Conservation (phyloP, 805 yeast genomes). For the Starmerella sirachaensis region DNA sequence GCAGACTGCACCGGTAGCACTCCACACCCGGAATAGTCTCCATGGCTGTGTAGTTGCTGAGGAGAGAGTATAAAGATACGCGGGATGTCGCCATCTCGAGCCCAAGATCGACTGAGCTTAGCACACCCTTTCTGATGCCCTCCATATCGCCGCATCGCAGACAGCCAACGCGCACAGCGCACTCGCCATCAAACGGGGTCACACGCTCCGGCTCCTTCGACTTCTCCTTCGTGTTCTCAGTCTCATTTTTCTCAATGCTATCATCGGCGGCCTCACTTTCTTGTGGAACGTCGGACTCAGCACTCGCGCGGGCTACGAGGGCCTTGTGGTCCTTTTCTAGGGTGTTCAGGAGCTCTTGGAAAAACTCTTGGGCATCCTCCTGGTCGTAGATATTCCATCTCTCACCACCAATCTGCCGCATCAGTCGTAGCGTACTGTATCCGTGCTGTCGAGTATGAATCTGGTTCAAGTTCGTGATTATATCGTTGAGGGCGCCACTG, state of each 20-base stretch:
- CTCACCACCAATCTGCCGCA: slow-evolving; percentile 19
- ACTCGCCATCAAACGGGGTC: slow-evolving; percentile 86
- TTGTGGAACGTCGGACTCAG: neutral
- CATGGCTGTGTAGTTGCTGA: slow-evolving; percentile 35
- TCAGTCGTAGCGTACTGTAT: slow-evolving; percentile 23
- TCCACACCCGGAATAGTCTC: slow-evolving; percentile 89
- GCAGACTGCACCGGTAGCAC: slow-evolving; percentile 82
- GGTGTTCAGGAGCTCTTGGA: slow-evolving; percentile 41
- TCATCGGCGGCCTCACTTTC: neutral
- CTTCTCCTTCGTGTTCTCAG: neutral
- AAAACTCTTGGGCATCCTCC: slow-evolving; percentile 94
- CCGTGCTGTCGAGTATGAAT: slow-evolving; percentile 24
- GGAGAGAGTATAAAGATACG: slow-evolving; percentile 21
- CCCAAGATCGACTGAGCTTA: slow-evolving; percentile 32
- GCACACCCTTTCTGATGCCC: slow-evolving; percentile 72
- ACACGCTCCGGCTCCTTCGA: slow-evolving; percentile 24
- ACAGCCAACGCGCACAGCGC: slow-evolving; percentile 85
- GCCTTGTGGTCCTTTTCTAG: slow-evolving; percentile 27
- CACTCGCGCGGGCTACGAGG: too few relatives aligned
- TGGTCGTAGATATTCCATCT: slow-evolving; percentile 77
- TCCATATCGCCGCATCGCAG: slow-evolving; percentile 86
- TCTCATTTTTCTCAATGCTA: slow-evolving; percentile 1
- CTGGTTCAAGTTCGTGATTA: slow-evolving; percentile 24
- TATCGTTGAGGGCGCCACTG: slow-evolving; percentile 21
- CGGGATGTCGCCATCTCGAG: slow-evolving; percentile 12